These are phyloP conservation scores for Collybiopsis luxurians DNA, from an alignment of 768 basidiomycete species.

Conservation along the genomic window DNA sequence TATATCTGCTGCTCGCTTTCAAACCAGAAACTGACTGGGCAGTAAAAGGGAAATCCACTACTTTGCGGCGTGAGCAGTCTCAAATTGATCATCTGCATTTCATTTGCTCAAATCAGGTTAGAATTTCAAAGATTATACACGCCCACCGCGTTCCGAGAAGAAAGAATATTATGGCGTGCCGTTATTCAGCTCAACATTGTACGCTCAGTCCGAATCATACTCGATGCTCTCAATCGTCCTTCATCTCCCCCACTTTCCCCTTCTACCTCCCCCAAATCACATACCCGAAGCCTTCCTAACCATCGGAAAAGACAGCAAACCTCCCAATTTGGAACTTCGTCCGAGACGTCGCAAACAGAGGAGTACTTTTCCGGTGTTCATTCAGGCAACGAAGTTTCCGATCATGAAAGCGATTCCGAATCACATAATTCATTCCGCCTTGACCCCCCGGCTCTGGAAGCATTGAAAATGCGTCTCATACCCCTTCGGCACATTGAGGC, in stretches of 20 bases:
- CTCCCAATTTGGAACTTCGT: conserved; percentile 2
- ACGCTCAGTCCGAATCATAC: conserved; percentile 70
- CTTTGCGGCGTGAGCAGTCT: conserved; percentile 69
- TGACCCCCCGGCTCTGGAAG: conserved; percentile 40
- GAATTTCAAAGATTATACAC: conserved; percentile 78
- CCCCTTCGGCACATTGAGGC: conserved; percentile 72
- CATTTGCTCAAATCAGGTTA: conserved; percentile 22
- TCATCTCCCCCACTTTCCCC: conserved; percentile 26
- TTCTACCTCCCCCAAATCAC: conserved; percentile 24
- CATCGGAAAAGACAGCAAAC: conserved; percentile 16
- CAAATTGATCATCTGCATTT: conserved; percentile 5
- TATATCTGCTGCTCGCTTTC: neutral
- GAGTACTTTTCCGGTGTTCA: conserved; percentile 1
- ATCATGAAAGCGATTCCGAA: conserved; percentile 15
- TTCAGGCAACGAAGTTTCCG: conserved; percentile 22
- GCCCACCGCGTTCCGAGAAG: conserved; percentile 70
- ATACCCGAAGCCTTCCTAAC: conserved; percentile 11
- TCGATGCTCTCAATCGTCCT: conserved; percentile 47
- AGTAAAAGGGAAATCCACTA: conserved; percentile 70
- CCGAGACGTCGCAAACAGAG: conserved; percentile 16
- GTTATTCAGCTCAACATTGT: conserved; percentile 84
- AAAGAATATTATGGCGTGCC: conserved; percentile 78
- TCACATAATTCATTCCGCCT: conserved; percentile 10
- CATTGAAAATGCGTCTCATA: conserved; percentile 57
- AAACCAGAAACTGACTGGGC: neutral